Conservation (phyloP, 2,329 filamentous ascomycete species). For the Aureobasidium sp. region DNA sequence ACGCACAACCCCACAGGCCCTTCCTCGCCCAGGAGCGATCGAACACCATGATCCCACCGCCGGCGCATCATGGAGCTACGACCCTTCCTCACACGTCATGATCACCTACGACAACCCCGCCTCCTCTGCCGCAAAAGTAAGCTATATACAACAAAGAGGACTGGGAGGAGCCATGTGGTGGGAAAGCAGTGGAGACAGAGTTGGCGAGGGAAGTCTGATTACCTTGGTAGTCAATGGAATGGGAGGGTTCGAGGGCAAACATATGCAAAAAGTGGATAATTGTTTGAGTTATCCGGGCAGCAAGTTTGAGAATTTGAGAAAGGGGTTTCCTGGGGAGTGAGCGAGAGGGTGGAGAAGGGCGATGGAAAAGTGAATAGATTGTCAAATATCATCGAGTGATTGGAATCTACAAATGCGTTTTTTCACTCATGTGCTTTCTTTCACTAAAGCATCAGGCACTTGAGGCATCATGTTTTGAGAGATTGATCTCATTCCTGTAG, state of each 20-base stretch:
- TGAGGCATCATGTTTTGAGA: background rate
- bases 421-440: background rate
- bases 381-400: too few species aligned
- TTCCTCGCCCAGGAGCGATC: slow-evolving; percentile 58
- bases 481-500: background rate
- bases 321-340: slow-evolving; percentile 32
- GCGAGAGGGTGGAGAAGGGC: too few species aligned
- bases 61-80: slow-evolving; percentile 71
- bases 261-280: slow-evolving; percentile 42
- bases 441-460: too few species aligned
- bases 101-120: slow-evolving; percentile 66
- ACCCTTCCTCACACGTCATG: slow-evolving; percentile 54
- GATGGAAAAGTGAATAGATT: too few species aligned
- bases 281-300: slow-evolving; percentile 44
- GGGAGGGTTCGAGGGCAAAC: slow-evolving; percentile 31
- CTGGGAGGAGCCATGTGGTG: slow-evolving; percentile 96
- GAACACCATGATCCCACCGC: slow-evolving; percentile 48
- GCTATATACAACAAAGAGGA: slow-evolving; percentile 57
- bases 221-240: slow-evolving; percentile 33
- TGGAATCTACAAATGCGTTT: rapidly evolving
- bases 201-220: slow-evolving; percentile 56
- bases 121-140: slow-evolving; percentile 61
- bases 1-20: slow-evolving; percentile 31
- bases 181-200: slow-evolving; percentile 75
- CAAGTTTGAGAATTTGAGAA: slow-evolving; percentile 46